A percentile compares a stretch with the other conserved stretches of the same genome.
phyloP scores from a whole-genome alignment of 2,329 filamentous ascomycete species.

The Chaetomium sp. region DNA sequence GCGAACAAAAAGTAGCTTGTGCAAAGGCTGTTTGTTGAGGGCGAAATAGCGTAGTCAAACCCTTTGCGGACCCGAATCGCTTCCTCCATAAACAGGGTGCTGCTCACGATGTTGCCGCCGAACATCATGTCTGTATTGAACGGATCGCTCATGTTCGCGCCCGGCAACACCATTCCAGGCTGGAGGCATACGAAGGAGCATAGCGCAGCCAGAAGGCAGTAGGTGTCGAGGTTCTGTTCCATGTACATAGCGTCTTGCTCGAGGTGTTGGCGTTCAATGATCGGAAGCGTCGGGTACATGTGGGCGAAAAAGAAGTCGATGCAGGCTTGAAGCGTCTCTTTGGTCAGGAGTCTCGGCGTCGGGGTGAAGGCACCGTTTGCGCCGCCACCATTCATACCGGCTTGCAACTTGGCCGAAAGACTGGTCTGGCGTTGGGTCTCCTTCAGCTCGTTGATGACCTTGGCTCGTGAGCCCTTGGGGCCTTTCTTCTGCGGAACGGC shows the following conservation, averaged over 20 bases:
- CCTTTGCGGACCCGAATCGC: constrained; percentile 57
- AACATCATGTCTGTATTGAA: constrained; percentile 51
- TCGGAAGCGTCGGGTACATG: constrained; percentile 58
- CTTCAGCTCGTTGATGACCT: constrained; percentile 67
- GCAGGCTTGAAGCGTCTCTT: constrained; percentile 59
- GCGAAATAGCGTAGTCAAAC: constrained; percentile 52
- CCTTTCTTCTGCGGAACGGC: constrained; percentile 71
- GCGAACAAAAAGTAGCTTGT: constrained; percentile 78
- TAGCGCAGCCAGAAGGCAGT: constrained; percentile 58
- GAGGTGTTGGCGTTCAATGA: constrained; percentile 52
- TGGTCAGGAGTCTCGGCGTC: constrained; percentile 54
- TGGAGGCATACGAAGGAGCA: constrained; percentile 64
- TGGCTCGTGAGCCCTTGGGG: constrained; percentile 66
- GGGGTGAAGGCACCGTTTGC: constrained; percentile 44
- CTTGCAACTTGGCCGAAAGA: constrained; percentile 55
- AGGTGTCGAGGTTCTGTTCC: constrained; percentile 56
- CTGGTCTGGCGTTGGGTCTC: constrained; percentile 62
- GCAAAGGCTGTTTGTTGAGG: constrained; percentile 52
- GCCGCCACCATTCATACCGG: constrained; percentile 45
- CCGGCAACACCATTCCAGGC: constrained; percentile 58
- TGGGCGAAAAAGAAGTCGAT: constrained; percentile 63
- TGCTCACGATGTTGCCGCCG: constrained; percentile 55
- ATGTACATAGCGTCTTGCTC: constrained; percentile 54
- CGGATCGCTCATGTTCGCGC: constrained; percentile 37
- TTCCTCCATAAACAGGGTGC: constrained; percentile 62